Evolutionary conservation across 345 rosid species (phyloP), one percentile per base, ranked within the genome.

Genomic region (Aquilaria sinensis): DNA sequence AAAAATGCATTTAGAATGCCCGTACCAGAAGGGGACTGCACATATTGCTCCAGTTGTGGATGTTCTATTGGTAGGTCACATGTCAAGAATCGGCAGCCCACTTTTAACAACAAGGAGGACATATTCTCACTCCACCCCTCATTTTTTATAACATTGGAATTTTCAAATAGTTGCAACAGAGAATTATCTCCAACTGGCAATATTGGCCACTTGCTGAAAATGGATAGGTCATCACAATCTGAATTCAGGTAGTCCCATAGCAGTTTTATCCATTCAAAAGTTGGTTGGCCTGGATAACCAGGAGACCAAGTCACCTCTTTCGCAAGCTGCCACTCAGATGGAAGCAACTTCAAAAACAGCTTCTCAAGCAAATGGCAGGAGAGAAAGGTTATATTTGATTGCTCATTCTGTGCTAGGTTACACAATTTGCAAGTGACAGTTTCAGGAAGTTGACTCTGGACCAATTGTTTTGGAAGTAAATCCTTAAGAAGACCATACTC

Each of bases 51-150:
- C 71, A 92, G 77, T 66, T 81, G 89, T 64, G 93, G 91, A 70
- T 92, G 98, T 67, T 89, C 91, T 60, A 89, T 77, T 29, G 75
- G 82, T 55, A 87, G 31, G 72, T 81, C 89, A 33, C 62, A 71
- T 63, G 82, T 87, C 77, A 92, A 81, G 80, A 92, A 92, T 45
- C 63, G 69, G 69, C 98, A 92, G 74, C 96, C 98, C 57, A 83
- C 86, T 77, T 87, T 92, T 68, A 78, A 72, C 79, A 92, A 75
- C 79, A 92, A 77, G 70, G 92, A 81, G 56, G 81, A 82, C 96
- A 92, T 87, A 70, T 92, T 92, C 75, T 92, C 98, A 67, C 93
- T 92, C 98, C 96, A 92, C 14, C 96, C 96, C 70, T 84, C 87
- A 75, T 83, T 83, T 74, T 69, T 79, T 56, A 92, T 76, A 66